These are phyloP conservation scores for Saturnispora saitoi DNA, from an alignment of 805 yeast genomes.

Conservation along the genomic window DNA sequence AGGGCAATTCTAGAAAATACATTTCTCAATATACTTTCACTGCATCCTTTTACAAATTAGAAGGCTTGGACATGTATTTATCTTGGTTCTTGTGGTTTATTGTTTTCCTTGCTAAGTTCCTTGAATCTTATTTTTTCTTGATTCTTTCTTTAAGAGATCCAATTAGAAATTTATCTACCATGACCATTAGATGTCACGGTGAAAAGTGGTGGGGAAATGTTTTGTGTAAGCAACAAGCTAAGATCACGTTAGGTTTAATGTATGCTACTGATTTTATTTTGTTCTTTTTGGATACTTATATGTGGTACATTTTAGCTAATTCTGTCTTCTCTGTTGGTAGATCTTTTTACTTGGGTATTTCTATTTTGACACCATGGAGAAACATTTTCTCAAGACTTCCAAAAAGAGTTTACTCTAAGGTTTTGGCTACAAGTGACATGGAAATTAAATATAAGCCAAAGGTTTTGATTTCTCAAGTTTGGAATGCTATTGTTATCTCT, in stretches of 20 bases:
- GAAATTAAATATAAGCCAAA: conserved; percentile 98
- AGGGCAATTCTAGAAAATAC: conserved; percentile 76
- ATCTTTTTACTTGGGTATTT: conserved; percentile 97
- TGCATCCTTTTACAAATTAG: conserved; percentile 73
- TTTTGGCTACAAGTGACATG: conserved; percentile 97
- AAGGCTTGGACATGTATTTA: conserved; percentile 92
- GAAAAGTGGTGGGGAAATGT: conserved; percentile 77
- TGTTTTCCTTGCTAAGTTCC: conserved; percentile 81
- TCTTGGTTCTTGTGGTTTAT: conserved; percentile 86
- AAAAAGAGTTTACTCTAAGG: conserved; percentile 96
- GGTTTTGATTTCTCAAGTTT: conserved; percentile 94
- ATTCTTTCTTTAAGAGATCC: conserved; percentile 89
- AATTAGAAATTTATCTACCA: conserved; percentile 76
- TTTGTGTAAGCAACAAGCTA: conserved; percentile 80
- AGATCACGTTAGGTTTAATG: conserved; percentile 88
- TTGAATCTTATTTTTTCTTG: conserved; percentile 90
- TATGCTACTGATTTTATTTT: conserved; percentile 83
- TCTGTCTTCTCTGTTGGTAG: conserved; percentile 94
- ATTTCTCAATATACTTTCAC: conserved; percentile 94
- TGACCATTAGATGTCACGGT: conserved; percentile 91
- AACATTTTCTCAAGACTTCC: conserved; percentile 96
- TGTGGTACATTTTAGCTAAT: conserved; percentile 97
- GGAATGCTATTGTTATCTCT: conserved; percentile 98
- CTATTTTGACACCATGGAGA: conserved; percentile 99
- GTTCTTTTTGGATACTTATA: conserved; percentile 96